phyloP scores from a whole-genome alignment of 1,284 basidiomycete genomes.

The Naganishia cerealis region DNA sequence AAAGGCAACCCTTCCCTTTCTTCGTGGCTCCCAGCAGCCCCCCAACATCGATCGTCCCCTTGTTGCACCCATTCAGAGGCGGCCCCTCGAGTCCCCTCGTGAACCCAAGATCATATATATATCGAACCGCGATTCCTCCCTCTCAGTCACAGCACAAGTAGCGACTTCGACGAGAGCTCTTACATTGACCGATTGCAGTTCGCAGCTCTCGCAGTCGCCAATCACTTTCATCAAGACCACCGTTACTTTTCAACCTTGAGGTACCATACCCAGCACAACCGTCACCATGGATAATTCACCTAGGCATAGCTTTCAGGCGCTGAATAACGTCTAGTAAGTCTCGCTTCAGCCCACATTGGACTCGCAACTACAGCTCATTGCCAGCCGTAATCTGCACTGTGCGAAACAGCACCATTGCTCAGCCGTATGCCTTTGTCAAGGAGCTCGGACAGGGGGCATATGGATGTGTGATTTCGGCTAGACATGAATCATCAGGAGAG shows the following conservation, averaged over 20 bases:
- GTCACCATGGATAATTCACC: constrained; percentile 51
- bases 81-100: not conserved
- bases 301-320: constrained; percentile 51
- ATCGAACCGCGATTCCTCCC: not conserved
- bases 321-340: constrained; percentile 53
- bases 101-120: not conserved
- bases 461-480: constrained; percentile 81
- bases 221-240: not conserved
- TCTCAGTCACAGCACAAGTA: not conserved
- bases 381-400: not conserved
- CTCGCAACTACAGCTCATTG: not conserved
- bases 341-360: not conserved
- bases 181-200: not conserved
- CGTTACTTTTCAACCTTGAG: not conserved
- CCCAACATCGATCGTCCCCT: constrained; percentile 2
- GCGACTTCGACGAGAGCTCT: not conserved
- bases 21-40: not conserved
- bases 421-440: constrained; percentile 89
- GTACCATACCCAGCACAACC: not conserved
- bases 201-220: not conserved
- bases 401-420: constrained; percentile 67
- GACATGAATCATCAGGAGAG: constrained; percentile 78
- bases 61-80: not conserved
- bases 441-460: constrained; percentile 93
- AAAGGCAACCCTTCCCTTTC: constrained; percentile 9